These are phyloP conservation scores for Calonectria fujianensis DNA, from an alignment of 2,329 filamentous ascomycete genomes.

Conservation along the genomic window DNA sequence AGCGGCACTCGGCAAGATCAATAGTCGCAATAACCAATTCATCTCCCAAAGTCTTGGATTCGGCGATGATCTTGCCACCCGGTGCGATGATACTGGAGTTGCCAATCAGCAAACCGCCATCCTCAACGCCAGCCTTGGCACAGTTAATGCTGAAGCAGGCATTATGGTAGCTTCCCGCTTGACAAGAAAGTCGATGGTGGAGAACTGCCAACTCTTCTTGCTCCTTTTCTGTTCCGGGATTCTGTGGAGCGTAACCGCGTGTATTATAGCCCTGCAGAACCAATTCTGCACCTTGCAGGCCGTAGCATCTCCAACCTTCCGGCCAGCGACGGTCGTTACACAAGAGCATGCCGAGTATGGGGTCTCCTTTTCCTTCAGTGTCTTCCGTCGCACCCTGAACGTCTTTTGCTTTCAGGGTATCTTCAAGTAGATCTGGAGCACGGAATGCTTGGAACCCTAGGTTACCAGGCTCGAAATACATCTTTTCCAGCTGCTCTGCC, in stretches of 20 bases:
- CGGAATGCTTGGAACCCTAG: slow-evolving; percentile 29
- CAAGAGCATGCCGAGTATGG: slow-evolving; percentile 31
- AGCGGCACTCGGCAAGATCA: slow-evolving; percentile 24
- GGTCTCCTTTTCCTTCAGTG: slow-evolving; percentile 14
- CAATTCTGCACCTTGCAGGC: slow-evolving; percentile 27
- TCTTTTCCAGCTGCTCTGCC: slow-evolving; percentile 28
- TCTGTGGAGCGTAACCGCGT: slow-evolving; percentile 13
- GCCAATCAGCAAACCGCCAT: slow-evolving; percentile 9
- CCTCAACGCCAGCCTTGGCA: slow-evolving; percentile 21
- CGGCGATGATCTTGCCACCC: slow-evolving; percentile 15
- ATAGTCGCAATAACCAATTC: slow-evolving; percentile 28
- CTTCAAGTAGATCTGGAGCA: slow-evolving; percentile 12
- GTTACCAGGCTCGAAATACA: slow-evolving; percentile 5
- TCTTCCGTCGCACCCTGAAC: not conserved
- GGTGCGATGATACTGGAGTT: slow-evolving; percentile 7
- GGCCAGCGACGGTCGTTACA: slow-evolving; percentile 35
- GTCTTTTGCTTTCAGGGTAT: slow-evolving; percentile 5
- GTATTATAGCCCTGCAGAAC: slow-evolving; percentile 30
- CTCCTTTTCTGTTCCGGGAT: slow-evolving; percentile 10
- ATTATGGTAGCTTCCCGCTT: slow-evolving; percentile 27
- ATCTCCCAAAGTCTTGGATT: slow-evolving; percentile 20
- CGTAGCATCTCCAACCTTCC: slow-evolving; percentile 28
- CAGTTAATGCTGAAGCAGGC: slow-evolving; percentile 27
- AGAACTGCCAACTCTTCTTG: not conserved
- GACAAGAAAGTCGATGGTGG: slow-evolving; percentile 20